A percentile compares a stretch with the other conserved stretches of the same genome.
Evolutionary conservation across 2,329 filamentous ascomycete genomes (phyloP).

Genomic region (Lecanicillium sp.): DNA sequence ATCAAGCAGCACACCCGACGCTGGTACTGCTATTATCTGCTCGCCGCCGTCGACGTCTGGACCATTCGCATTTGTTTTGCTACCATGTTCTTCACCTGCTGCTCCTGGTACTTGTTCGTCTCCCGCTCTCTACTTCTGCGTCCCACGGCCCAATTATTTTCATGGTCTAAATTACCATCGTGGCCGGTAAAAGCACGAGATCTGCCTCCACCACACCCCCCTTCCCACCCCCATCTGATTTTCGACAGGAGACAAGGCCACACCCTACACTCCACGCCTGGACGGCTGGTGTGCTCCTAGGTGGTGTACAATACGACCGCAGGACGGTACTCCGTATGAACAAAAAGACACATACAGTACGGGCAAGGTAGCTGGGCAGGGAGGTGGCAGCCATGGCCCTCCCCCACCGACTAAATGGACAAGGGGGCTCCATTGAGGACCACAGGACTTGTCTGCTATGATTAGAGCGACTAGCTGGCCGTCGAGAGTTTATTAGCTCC

Average conservation of each 20-base stretch:
- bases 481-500: slow-evolving; percentile 24
- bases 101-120: neutral
- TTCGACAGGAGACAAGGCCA: neutral
- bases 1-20: no score
- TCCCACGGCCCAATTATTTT: slow-evolving; percentile 5
- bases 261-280: neutral
- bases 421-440: slow-evolving; percentile 9
- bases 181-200: slow-evolving; percentile 14
- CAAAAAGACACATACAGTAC: slow-evolving; percentile 7
- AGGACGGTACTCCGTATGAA: slow-evolving; percentile 10
- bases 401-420: slow-evolving; percentile 11
- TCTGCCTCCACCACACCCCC: slow-evolving; percentile 11
- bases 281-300: slow-evolving; percentile 9
- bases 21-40: no score
- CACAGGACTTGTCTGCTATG: slow-evolving; percentile 9
- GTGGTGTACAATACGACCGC: slow-evolving; percentile 7
- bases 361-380: no score
- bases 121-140: neutral
- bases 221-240: slow-evolving; percentile 10
- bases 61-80: no score
- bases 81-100: neutral
- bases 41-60: no score
- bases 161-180: slow-evolving; percentile 13
- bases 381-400: slow-evolving; percentile 3
- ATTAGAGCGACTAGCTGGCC: slow-evolving; percentile 7